phyloP scores from a whole-genome alignment of 768 basidiomycete genomes.

The Lactifluus volemus region DNA sequence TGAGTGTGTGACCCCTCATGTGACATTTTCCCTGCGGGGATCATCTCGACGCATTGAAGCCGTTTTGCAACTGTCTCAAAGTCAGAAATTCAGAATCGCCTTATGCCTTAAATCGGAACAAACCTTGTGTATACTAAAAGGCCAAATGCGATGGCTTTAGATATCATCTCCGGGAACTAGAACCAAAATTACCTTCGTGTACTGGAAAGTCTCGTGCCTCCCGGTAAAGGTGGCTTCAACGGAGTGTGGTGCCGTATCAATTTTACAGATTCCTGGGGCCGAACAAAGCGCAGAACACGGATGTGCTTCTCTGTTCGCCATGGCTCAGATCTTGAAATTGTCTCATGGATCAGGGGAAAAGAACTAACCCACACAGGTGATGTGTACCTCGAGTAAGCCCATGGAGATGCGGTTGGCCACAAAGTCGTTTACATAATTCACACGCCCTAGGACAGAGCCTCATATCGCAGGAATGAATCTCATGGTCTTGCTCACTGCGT shows the following conservation, averaged over 20 bases:
- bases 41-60: conserved; percentile 38
- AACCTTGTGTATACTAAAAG: conserved; percentile 46
- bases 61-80: conserved; percentile 32
- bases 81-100: not conserved
- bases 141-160: not conserved
- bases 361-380: too few relatives aligned
- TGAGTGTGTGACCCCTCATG: conserved; percentile 45
- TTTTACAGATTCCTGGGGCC: conserved; percentile 46
- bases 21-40: conserved; percentile 33
- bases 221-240: conserved; percentile 57
- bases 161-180: not conserved
- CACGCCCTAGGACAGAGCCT: conserved; percentile 41
- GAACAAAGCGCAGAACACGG: conserved; percentile 36
- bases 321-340: too few relatives aligned
- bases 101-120: not conserved
- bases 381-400: conserved; percentile 26
- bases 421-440: conserved; percentile 43
- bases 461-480: conserved; percentile 27
- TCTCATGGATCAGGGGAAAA: too few relatives aligned
- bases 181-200: conserved; percentile 43
- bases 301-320: conserved; percentile 31
- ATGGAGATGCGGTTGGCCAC: conserved; percentile 29
- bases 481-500: conserved; percentile 37
- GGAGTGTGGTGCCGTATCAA: conserved; percentile 49
- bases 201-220: conserved; percentile 50